These are phyloP conservation scores for Talaromyces adpressus DNA, from an alignment of 495 filamentous ascomycete genomes.

Conservation along the genomic window DNA sequence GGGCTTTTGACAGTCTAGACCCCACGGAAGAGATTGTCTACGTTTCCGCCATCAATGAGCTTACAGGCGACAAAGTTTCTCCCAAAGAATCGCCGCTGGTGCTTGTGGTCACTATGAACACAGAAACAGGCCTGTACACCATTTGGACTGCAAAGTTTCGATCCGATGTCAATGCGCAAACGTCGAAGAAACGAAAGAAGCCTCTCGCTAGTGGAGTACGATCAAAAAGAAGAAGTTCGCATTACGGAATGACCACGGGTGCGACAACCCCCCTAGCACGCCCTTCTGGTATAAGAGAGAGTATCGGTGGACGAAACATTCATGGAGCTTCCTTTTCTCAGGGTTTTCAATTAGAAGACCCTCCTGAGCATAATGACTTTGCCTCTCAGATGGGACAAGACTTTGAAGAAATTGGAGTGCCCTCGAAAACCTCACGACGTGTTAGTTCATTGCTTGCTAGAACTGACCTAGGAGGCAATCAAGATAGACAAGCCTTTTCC, in stretches of 20 bases:
- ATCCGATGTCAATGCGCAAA: slow-evolving; percentile 44
- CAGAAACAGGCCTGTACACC: slow-evolving; percentile 62
- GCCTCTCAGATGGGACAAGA: slow-evolving; percentile 73
- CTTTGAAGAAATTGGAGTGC: slow-evolving; percentile 57
- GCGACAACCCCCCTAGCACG: slow-evolving; percentile 67
- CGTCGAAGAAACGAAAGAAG: slow-evolving; percentile 36
- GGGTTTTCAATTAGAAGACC: slow-evolving; percentile 26
- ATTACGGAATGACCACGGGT: slow-evolving; percentile 72
- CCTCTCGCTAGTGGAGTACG: slow-evolving; percentile 41
- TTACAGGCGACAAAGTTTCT: slow-evolving; percentile 19
- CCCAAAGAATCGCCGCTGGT: slow-evolving; percentile 42
- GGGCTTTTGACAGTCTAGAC: slow-evolving; percentile 48
- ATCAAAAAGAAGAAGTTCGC: slow-evolving; percentile 74
- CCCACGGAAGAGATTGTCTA: slow-evolving; percentile 75
- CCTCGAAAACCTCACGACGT: slow-evolving; percentile 68
- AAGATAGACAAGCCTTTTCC: slow-evolving; percentile 66
- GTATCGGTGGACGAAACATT: slow-evolving; percentile 42
- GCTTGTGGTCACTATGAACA: slow-evolving; percentile 76
- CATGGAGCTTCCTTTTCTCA: slow-evolving; percentile 29
- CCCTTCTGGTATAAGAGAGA: slow-evolving; percentile 43
- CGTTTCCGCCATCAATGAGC: slow-evolving; percentile 54
- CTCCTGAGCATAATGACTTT: slow-evolving; percentile 49
- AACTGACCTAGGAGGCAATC: slow-evolving; percentile 72
- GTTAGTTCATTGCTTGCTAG: slow-evolving; percentile 92
- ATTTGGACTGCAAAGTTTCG: slow-evolving; percentile 73